Evolutionary conservation across 306 rosid genomes (phyloP).

Genomic region (Mimosa pudica): DNA sequence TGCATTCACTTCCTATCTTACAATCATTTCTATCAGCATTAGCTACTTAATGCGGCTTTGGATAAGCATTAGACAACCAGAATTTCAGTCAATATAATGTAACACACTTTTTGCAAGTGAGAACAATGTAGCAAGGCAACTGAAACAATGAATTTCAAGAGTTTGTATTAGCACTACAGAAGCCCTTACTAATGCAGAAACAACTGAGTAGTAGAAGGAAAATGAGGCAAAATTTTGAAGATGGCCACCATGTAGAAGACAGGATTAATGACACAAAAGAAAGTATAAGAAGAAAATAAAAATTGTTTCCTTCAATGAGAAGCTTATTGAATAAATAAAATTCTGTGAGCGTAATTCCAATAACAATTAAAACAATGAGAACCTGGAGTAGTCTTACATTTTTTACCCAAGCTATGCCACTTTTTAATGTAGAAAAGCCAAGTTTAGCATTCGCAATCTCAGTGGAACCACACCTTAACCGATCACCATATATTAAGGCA

Average conservation of each 20-base stretch:
- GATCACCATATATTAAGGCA: constrained; percentile 87
- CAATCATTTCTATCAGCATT: background rate
- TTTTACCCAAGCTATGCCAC: constrained; percentile 68
- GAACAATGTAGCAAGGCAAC: background rate
- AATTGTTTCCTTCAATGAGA: background rate
- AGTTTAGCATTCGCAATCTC: constrained; percentile 79
- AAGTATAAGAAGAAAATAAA: constrained; percentile 3
- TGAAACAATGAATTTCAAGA: background rate
- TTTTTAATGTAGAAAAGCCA: constrained; percentile 47
- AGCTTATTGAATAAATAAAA: constrained; percentile 15
- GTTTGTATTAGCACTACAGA: constrained; percentile 8
- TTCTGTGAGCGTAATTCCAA: background rate
- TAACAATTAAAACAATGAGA: constrained; percentile 26
- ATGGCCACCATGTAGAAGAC: background rate
- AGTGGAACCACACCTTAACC: constrained; percentile 86
- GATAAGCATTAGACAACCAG: background rate
- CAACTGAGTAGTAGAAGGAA: background rate
- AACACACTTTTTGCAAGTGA: background rate
- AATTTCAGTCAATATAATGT: background rate
- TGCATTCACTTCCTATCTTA: background rate
- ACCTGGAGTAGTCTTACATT: constrained; percentile 51
- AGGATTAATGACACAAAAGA: background rate
- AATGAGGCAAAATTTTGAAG: background rate
- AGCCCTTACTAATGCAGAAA: background rate
- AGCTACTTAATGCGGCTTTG: background rate